Base-by-base conservation (phyloP, 2,329 filamentous ascomycete genomes). In the Aspergillus sp. region DNA sequence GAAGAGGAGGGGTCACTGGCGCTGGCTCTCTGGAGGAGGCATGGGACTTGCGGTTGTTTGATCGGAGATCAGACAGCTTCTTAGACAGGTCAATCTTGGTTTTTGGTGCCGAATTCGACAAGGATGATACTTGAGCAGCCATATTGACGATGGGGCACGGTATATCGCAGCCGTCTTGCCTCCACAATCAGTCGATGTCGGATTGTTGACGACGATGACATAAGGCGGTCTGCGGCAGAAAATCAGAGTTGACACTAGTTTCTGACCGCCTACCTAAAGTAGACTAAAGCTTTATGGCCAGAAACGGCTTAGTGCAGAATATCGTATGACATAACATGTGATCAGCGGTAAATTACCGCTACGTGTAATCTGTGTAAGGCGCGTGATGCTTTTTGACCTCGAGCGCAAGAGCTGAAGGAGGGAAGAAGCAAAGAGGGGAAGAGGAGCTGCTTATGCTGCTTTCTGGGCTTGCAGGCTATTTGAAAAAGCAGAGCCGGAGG, bases 1-100 rank as follows among this genome's bases (percentile, higher is more conserved):
- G 82, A 7, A 96, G 76, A 33, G 75, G 62, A 38, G 90, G 90
- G 27, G 90, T 95, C 53, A 79, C 75, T 47, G 90, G 90, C 37
- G 86, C 74, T 49, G 89, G 85, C 19, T 72, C 67, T 50, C 61
- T 57, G 34, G 57, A 44, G 28, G 53, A 46, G 19, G 55, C 44
- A 27, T 58, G 53, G 29, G 61, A 56, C 49, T 60, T 67, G 49
- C 65, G 57, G 38, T 53, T 59, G 37, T 49, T 61, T 32, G 66
- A 61, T 36, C 62, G 62, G n/a, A 62, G 59, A 37, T 63, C 58
- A 13, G 60, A 60, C 7, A 71, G 56, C 40, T 68, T 71, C 45
- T 69, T 61, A 1, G 68, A 70, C 5, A 71, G 52, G 36, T 70
- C 64, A n/a, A 64, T 47, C 43, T 59, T 61, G 28, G 51, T 49